These are phyloP conservation scores for Musa acuminata DNA, from an alignment of 176 grass and related monocot genomes.

Conservation along the genomic window DNA sequence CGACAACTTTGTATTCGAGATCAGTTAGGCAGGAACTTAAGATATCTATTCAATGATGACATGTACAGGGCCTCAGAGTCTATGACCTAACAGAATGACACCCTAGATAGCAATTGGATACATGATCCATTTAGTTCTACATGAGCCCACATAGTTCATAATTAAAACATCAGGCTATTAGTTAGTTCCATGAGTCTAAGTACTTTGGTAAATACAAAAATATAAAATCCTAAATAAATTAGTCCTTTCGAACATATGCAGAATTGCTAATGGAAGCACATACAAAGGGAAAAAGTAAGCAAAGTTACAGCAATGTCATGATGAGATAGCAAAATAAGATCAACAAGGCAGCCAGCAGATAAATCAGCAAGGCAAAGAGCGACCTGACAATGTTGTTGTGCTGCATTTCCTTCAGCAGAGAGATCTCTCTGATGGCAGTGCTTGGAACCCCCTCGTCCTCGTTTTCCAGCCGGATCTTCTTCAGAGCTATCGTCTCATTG, in stretches of 20 bases:
- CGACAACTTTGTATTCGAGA: too few relatives aligned
- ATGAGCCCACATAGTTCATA: background rate
- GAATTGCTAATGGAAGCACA: background rate
- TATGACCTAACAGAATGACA: too few relatives aligned
- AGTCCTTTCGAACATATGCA: background rate
- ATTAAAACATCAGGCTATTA: background rate
- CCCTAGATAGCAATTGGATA: background rate
- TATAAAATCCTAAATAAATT: background rate
- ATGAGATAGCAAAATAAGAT: background rate
- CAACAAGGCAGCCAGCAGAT: background rate
- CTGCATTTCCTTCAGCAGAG: slow-evolving; percentile 81
- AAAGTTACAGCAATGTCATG: background rate
- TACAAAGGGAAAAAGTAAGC: background rate
- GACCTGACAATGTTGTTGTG: slow-evolving; percentile 82
- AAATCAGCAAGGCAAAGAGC: background rate
- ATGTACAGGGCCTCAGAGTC: too few relatives aligned
- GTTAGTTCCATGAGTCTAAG: too few relatives aligned
- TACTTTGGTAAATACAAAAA: background rate
- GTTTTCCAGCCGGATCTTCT: slow-evolving; percentile 75
- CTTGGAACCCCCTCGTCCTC: slow-evolving; percentile 70
- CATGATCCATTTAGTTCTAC: background rate
- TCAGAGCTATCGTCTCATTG: slow-evolving; percentile 63
- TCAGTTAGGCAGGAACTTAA: too few relatives aligned
- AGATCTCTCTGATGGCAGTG: slow-evolving; percentile 88
- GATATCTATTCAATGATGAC: too few relatives aligned